Base-by-base conservation (phyloP, 495 filamentous ascomycete genomes). In the Penicillium subrubescens region DNA sequence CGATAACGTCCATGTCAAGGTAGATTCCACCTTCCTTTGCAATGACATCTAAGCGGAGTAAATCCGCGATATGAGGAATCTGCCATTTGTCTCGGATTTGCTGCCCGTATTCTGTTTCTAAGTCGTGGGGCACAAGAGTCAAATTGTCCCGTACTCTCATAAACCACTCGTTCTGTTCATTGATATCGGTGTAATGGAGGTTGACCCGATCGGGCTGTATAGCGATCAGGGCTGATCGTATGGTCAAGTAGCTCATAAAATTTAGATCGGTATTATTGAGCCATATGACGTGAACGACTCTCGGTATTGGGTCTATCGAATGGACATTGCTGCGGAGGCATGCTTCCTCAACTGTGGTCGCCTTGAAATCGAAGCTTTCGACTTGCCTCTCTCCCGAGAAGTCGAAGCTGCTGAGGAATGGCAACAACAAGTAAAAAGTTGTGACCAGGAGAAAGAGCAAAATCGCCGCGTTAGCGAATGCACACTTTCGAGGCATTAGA, bases 211-310 rank as follows among this genome's bases (percentile, higher is more conserved):
- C 74, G 29, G 81, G 78, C 27, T 73, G 67, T 61, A 83, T 73
- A 34, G 79, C 77, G 27, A 81, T 70, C 21, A 81, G 60, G 17
- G 80, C 80, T 55, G 76, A 77, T 43, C 77, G 76, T 44, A 83
- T 56, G 25, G 81, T 74, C 17, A 83, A 71, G 71, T 82, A 83
- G 65, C 66, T 73, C 51, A 82, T 70, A 62, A 83, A 82, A 60
- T 77, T 73, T 64, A 83, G 77, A 41, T 69, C 72, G 0, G 74
- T 73, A 57, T 74, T 69, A 5, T 67, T 59, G 8, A 78, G 73
- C 67, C 72, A 83, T 37, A 81, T 78, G 65, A 82, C 77, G 66
- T 83, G 80, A 31, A 82, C 80, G 35, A 79, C 68, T 59, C 82
- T 82, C 8, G 81, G 81, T 23, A 83, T 82, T 6, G 79, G 74